Base-by-base conservation (phyloP, 345 rosid genomes). In the Hibiscus tridactylites region DNA sequence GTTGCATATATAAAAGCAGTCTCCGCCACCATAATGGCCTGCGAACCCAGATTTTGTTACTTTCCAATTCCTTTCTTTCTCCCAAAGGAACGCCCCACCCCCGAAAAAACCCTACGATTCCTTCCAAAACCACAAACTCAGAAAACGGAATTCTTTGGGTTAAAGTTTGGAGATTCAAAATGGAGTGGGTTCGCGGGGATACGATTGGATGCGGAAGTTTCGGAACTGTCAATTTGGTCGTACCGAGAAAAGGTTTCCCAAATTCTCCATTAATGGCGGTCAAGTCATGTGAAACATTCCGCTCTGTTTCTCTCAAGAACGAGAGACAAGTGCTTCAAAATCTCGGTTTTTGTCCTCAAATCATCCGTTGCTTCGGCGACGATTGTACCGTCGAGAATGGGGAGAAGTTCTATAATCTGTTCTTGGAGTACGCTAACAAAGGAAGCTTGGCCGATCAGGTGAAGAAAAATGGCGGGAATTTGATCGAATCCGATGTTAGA, bases 161-260 rank as follows among this genome's bases (percentile, higher is more conserved):
- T n/a, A 17, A 54, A 8, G 21, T 54, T 2, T 19, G 17, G 9
- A 62, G 66, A 26, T 56, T 74, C 12, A 79, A 39, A 39, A 87
- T 87, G 87, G 88, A 84, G 73, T 90, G 93, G 96, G 65, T 77
- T 75, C 82, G 97, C 73, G 96, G 97, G 39, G 86, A 82, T 26
- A 75, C 81, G 19, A 80, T 90, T 62, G 96, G 93, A 11, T 78
- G 64, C 62, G 97, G 97, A 46, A 77, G 89, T n/a, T 90, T 90
- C 71, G 87, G 90, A 26, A 80, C 85, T 9, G 88, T 92, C 10
- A 82, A 79, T 79, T 70, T 92, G 17, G 96, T 88, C 2, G 77
- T 70, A 12, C 70, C 83, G 59, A 61, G 12, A 3, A 77, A 62
- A 4, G 47, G 42, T 6, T 69, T 79, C 61, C 66, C 28, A 60